Conservation (phyloP, 108 stramenopile genomes). For the Nitzschia sp. region DNA sequence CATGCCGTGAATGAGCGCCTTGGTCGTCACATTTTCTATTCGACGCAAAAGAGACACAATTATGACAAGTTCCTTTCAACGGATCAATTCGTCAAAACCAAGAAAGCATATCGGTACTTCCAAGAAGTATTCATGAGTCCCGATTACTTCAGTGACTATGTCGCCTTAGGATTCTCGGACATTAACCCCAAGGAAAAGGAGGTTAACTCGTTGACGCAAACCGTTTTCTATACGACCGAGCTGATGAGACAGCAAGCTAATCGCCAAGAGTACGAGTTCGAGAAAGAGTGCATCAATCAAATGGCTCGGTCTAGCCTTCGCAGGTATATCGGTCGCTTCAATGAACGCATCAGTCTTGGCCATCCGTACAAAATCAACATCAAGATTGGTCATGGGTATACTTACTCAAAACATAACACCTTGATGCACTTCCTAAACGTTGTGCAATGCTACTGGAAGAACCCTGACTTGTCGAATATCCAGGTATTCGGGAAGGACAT, state of each 20-base stretch:
- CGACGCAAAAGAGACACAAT: slow-evolving; percentile 27
- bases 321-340: slow-evolving; percentile 14
- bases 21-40: slow-evolving; percentile 26
- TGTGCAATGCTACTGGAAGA: slow-evolving; percentile 30
- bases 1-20: slow-evolving; percentile 28
- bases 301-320: slow-evolving; percentile 26
- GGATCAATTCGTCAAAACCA: slow-evolving; percentile 17
- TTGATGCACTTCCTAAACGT: slow-evolving; percentile 40
- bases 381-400: slow-evolving; percentile 36
- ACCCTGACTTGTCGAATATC: slow-evolving; percentile 35
- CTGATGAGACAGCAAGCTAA: slow-evolving; percentile 27
- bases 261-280: slow-evolving; percentile 35
- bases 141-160: slow-evolving; percentile 17
- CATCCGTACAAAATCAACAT: slow-evolving; percentile 26
- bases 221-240: slow-evolving; percentile 33
- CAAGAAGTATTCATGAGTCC: slow-evolving; percentile 23
- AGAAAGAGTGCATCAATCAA: slow-evolving; percentile 40
- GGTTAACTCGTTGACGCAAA: slow-evolving; percentile 35
- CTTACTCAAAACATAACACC: slow-evolving; percentile 39
- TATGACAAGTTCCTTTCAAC: slow-evolving; percentile 31
- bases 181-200: slow-evolving; percentile 40
- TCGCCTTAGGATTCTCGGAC: slow-evolving; percentile 33
- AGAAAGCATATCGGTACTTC: slow-evolving; percentile 22
- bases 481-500: slow-evolving; percentile 38
- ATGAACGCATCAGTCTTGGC: slow-evolving; percentile 1